These are phyloP conservation scores for Tricladium varicosporioides DNA, from an alignment of 2,329 filamentous ascomycete genomes.

Conservation along the genomic window DNA sequence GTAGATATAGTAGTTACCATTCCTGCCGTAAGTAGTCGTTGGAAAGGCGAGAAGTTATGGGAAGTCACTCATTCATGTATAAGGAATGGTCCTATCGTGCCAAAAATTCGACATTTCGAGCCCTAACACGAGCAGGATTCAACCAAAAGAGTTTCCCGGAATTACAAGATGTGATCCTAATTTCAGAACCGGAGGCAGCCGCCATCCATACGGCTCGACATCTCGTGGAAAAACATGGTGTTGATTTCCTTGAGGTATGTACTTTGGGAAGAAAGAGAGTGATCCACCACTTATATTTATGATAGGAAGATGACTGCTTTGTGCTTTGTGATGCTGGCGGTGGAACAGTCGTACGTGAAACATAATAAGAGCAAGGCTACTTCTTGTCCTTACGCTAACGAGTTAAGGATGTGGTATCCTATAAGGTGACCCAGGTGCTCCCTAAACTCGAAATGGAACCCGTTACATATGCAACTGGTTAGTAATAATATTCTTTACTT, in stretches of 20 bases:
- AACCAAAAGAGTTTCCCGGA: constrained; percentile 28
- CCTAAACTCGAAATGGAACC: constrained; percentile 5
- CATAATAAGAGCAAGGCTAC: neutral
- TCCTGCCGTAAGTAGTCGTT: constrained; percentile 11
- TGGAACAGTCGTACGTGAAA: constrained; percentile 26
- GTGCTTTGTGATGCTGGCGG: constrained; percentile 34
- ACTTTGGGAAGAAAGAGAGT: neutral
- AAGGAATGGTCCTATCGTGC: constrained; percentile 32
- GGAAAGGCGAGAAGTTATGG: neutral
- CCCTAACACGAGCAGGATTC: constrained; percentile 30
- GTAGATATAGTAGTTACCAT: constrained; percentile 33
- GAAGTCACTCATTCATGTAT: neutral
- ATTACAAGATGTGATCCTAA: constrained; percentile 26
- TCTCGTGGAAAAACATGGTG: constrained; percentile 18
- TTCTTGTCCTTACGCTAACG: neutral
- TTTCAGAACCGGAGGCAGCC: constrained; percentile 33
- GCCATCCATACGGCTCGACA: constrained; percentile 30
- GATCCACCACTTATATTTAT: neutral
- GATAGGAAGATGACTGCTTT: constrained; percentile 28
- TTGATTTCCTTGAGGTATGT: constrained; percentile 16
- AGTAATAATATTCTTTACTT: neutral
- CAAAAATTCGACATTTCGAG: constrained; percentile 31
- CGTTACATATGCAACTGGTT: constrained; percentile 1
- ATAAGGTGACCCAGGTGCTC: constrained; percentile 6
- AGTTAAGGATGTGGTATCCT: constrained; percentile 6